These are phyloP conservation scores for Fusarium transvaalense DNA, from an alignment of 2,329 filamentous ascomycete species.

Conservation along the genomic window DNA sequence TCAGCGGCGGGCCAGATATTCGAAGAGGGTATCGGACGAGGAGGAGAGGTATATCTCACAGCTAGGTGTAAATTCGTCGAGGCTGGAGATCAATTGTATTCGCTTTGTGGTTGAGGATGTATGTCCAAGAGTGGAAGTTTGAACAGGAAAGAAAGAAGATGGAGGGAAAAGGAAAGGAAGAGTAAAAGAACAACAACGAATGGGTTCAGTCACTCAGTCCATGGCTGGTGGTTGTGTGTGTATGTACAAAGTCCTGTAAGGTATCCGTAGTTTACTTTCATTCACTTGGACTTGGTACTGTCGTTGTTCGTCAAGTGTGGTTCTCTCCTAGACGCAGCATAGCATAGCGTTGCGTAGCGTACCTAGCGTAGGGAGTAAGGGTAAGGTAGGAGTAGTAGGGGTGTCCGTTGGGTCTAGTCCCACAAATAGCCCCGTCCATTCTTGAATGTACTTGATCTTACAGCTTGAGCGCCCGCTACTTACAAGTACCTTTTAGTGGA, in stretches of 20 bases:
- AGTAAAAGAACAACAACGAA: slow-evolving; percentile 42
- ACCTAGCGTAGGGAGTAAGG: slow-evolving; percentile 18
- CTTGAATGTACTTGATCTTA: slow-evolving; percentile 10
- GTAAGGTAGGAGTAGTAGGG: slow-evolving; percentile 34
- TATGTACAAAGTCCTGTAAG: slow-evolving; percentile 35
- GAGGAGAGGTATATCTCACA: slow-evolving; percentile 5
- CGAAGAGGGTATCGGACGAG: slow-evolving; percentile 12
- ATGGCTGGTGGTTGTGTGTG: slow-evolving; percentile 50
- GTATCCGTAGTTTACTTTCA: slow-evolving; percentile 28
- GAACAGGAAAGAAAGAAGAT: slow-evolving; percentile 28
- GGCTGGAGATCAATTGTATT: slow-evolving; percentile 27
- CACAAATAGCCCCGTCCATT: slow-evolving; percentile 32
- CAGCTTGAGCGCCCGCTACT: background rate
- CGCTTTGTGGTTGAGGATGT: slow-evolving; percentile 16
- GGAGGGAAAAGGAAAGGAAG: slow-evolving; percentile 23
- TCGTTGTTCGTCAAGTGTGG: slow-evolving; percentile 43
- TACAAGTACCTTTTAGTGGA: slow-evolving; percentile 30
- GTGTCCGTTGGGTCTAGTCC: slow-evolving; percentile 23
- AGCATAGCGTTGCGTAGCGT: slow-evolving; percentile 22
- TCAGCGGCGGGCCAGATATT: slow-evolving; percentile 6
- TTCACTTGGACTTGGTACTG: slow-evolving; percentile 38
- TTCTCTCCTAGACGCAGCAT: slow-evolving; percentile 36
- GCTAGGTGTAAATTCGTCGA: slow-evolving; percentile 10
- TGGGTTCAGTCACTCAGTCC: slow-evolving; percentile 44
- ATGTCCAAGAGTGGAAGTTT: slow-evolving; percentile 18